Percentiles rank a stretch among this genome's conserved stretches.
These are phyloP conservation scores for Scutellaria minor DNA, from an alignment of 257 asterid species.

Conservation along the genomic window DNA sequence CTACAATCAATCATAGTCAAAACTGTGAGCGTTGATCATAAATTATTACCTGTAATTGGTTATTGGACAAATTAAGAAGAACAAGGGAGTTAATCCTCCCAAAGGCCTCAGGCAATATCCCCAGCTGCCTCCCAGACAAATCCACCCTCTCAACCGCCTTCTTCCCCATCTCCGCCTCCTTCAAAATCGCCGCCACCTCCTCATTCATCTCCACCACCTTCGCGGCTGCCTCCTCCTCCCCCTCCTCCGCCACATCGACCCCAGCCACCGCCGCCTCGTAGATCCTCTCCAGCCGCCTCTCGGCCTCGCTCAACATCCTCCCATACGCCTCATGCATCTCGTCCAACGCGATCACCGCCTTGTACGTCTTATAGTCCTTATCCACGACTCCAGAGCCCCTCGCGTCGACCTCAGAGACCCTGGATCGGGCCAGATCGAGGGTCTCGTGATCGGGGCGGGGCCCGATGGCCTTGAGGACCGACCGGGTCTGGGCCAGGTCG, in stretches of 20 bases:
- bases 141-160: slow-evolving; percentile 63
- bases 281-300: slow-evolving; percentile 69
- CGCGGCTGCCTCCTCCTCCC: slow-evolving; percentile 28
- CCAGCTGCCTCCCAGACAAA: slow-evolving; percentile 61
- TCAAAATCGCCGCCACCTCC: slow-evolving; percentile 42
- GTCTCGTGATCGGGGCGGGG: slow-evolving; percentile 89
- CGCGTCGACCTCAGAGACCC: slow-evolving; percentile 56
- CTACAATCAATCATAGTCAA: no score
- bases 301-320: slow-evolving; percentile 82
- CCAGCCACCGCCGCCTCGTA: slow-evolving; percentile 71
- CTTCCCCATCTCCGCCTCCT: slow-evolving; percentile 62
- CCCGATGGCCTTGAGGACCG: slow-evolving; percentile 66
- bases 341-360: slow-evolving; percentile 73
- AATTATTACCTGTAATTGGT: slow-evolving; percentile 68
- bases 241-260: slow-evolving; percentile 26
- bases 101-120: slow-evolving; percentile 78
- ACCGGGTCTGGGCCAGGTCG: slow-evolving; percentile 78
- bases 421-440: slow-evolving; percentile 65
- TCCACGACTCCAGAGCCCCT: slow-evolving; percentile 39
- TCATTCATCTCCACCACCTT: slow-evolving; percentile 46
- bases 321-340: slow-evolving; percentile 84
- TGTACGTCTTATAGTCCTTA: slow-evolving; percentile 54
- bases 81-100: slow-evolving; percentile 62
- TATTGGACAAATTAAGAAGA: slow-evolving; percentile 72
- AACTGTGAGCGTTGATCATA: no score